These are phyloP conservation scores for Chlamydomonas sphaeroides DNA, from an alignment of 139 green algal genomes.

Conservation along the genomic window DNA sequence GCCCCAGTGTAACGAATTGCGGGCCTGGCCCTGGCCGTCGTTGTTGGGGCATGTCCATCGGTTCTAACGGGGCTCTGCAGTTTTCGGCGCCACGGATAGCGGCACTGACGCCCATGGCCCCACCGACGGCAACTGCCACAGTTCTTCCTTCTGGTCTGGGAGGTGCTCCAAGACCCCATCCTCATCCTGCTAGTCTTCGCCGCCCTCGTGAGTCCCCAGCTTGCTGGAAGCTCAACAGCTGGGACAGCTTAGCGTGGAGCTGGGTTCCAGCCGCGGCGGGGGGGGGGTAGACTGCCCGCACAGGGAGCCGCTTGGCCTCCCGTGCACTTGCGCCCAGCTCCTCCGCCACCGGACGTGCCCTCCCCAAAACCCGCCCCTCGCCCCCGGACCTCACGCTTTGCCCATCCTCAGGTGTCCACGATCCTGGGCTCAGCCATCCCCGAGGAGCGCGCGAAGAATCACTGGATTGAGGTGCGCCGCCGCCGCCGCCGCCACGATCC, in stretches of 20 bases:
- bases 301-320: too few species aligned
- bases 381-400: not conserved
- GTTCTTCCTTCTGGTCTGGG: constrained; percentile 39
- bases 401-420: constrained; percentile 77
- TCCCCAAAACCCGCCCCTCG: not conserved
- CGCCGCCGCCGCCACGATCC: too few species aligned
- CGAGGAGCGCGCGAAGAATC: constrained; percentile 79
- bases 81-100: not conserved
- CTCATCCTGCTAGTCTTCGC: constrained; percentile 91
- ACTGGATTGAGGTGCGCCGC: constrained; percentile 91
- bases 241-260: too few species aligned
- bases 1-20: not conserved
- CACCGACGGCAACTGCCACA: not conserved
- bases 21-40: not conserved
- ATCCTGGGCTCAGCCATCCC: constrained; percentile 83
- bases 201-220: constrained; percentile 76
- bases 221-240: not conserved
- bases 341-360: too few species aligned
- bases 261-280: too few species aligned
- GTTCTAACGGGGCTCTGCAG: not conserved
- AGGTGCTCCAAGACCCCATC: constrained; percentile 81
- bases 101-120: not conserved
- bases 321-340: too few species aligned
- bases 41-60: too few species aligned
- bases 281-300: too few species aligned